Evolutionary conservation across 1,284 basidiomycete species (phyloP), one percentile per base, ranked within the genome.

Genomic region (Pterula multifida): DNA sequence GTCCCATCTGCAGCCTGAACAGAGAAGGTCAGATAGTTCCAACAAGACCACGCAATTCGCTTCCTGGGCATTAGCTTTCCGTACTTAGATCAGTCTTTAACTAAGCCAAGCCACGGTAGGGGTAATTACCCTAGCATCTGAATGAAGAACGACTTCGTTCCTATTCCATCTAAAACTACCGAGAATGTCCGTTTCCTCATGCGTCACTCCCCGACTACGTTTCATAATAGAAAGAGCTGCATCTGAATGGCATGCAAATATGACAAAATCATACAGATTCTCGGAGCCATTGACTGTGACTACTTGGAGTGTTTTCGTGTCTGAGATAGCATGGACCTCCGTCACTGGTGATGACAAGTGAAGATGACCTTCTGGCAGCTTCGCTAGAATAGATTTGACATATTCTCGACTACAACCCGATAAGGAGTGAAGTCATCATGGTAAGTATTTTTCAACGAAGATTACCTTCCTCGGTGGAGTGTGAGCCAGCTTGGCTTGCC

Each of bases 401-500:
- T 90, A 88, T 44, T 69, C 63, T 49, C 73, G 76, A 53, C 82
- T 86, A 54, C n/a, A n/a, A n/a, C n/a, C n/a, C n/a, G n/a, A n/a
- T n/a, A n/a, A n/a, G n/a, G n/a, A n/a, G n/a, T n/a, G n/a, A n/a
- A n/a, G n/a, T n/a, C n/a, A n/a, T n/a, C n/a, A n/a, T n/a, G n/a
- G n/a, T n/a, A n/a, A n/a, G n/a, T n/a, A n/a, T n/a, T n/a, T n/a
- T n/a, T n/a, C n/a, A n/a, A n/a, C n/a, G 26, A 21, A 25, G 21
- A 6, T 21, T 50, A 84, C 80, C 82, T 82, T 55, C 88, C 87
- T 15, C 84, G 82, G 47, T 76, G 64, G 49, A 91, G 73, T 0
- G 88, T 89, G 26, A 90, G 61, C 87, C 87, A 91, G 3, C 76
- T 72, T 0, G 86, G 85, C 53, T 85, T 85, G 0, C 81, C 81